These are phyloP conservation scores for Dactylellina sp. DNA, from an alignment of 2,329 filamentous ascomycete genomes.

Conservation along the genomic window DNA sequence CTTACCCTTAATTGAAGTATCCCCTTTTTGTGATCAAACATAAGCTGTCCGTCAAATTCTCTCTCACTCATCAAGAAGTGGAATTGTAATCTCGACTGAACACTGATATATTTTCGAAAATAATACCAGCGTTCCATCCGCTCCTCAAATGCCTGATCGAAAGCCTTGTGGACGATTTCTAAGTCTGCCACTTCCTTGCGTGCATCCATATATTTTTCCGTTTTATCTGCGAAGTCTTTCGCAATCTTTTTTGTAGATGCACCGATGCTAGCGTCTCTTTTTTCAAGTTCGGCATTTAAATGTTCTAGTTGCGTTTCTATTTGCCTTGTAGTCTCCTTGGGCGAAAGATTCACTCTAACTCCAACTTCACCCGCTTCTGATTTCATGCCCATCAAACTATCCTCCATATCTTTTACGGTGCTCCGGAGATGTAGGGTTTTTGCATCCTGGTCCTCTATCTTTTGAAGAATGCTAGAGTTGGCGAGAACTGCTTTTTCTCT, in stretches of 20 bases:
- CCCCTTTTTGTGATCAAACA: constrained; percentile 80
- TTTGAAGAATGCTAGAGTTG: constrained; percentile 26
- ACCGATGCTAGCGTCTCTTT: constrained; percentile 42
- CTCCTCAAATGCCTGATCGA: constrained; percentile 63
- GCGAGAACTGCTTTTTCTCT: constrained; percentile 68
- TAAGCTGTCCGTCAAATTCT: constrained; percentile 83
- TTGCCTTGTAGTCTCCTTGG: constrained; percentile 72
- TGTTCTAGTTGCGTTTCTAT: constrained; percentile 63
- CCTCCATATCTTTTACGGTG: constrained; percentile 3
- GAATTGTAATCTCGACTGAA: constrained; percentile 86
- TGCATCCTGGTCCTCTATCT: constrained; percentile 18
- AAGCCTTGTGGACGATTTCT: constrained; percentile 69
- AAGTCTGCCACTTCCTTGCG: constrained; percentile 63
- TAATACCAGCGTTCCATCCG: constrained; percentile 80
- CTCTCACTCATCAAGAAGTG: constrained; percentile 88
- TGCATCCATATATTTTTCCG: constrained; percentile 50
- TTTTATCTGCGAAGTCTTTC: constrained; percentile 49
- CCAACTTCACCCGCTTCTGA: constrained; percentile 23
- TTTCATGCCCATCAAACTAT: constrained; percentile 1
- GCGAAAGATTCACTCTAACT: not conserved
- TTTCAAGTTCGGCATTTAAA: constrained; percentile 34
- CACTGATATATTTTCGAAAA: constrained; percentile 86
- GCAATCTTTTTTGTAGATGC: constrained; percentile 42
- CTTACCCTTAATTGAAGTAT: constrained; percentile 79
- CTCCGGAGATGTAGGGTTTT: not conserved